A percentile compares a stretch with the other conserved stretches of the same genome.
These are phyloP conservation scores for Tolypocladium tundrense DNA, from an alignment of 2,329 filamentous ascomycete genomes.

Conservation along the genomic window DNA sequence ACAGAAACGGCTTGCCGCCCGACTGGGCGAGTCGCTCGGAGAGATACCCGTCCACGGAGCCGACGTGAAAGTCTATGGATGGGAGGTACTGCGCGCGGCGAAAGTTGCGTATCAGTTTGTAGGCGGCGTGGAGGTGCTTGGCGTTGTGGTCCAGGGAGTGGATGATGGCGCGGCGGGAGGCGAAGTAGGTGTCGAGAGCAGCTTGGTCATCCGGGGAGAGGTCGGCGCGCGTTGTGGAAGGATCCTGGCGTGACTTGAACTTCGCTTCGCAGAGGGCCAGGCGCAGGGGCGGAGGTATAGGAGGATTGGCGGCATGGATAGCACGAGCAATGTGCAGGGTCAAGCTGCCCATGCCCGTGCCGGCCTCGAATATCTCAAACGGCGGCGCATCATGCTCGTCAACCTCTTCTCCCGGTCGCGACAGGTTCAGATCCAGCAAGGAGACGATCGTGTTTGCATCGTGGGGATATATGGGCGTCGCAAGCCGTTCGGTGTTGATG, in stretches of 20 bases:
- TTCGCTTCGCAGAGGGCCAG: constrained; percentile 14
- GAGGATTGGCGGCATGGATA: constrained; percentile 61
- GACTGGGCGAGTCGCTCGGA: constrained; percentile 34
- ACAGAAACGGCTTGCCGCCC: constrained; percentile 48
- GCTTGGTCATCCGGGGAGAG: constrained; percentile 17
- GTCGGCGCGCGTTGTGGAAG: constrained; percentile 11
- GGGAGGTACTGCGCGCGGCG: constrained; percentile 58
- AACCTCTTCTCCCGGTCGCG: constrained; percentile 24
- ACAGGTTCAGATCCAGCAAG: constrained; percentile 62
- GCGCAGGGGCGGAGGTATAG: constrained; percentile 32
- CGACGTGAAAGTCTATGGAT: constrained; percentile 65
- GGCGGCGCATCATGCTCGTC: constrained; percentile 27
- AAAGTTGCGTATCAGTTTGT: constrained; percentile 55
- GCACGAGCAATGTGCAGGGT: constrained; percentile 67
- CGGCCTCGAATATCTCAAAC: constrained; percentile 72
- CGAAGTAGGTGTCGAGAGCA: constrained; percentile 32
- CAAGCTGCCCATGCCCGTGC: constrained; percentile 73
- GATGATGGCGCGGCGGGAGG: constrained; percentile 55
- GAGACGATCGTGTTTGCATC: constrained; percentile 69
- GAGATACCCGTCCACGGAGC: constrained; percentile 55
- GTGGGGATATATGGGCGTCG: constrained; percentile 67
- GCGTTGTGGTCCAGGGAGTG: constrained; percentile 61
- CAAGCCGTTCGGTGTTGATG: constrained; percentile 52
- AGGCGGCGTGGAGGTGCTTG: constrained; percentile 53
- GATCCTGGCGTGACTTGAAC: constrained; percentile 7